Base-by-base conservation (phyloP, 768 basidiomycete species). In the Suillus subluteus region DNA sequence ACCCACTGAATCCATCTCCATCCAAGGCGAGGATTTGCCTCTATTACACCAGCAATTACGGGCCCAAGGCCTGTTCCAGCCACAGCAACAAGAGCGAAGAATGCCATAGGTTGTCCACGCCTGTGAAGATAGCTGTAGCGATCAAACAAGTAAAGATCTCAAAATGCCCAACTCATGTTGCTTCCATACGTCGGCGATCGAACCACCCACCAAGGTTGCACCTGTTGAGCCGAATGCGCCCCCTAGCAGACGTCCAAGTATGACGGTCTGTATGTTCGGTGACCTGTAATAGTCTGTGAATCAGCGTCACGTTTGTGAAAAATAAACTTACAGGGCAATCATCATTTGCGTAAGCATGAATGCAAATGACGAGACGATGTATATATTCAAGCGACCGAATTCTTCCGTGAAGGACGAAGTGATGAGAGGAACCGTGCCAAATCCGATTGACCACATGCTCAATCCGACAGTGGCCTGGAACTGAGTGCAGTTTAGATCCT, bases 1-100 rank as follows among this genome's bases (percentile, higher is more conserved):
- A 91, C 81, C 91, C 91, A 94, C 72, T 91, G 86, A 26, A 94
- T 90, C 90, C 91, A 92, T 23, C 90, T 80, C 90, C 91, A 92
- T 70, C 80, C 81, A 6, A 92, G 74, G 32, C 77, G 78, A 0
- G 80, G 77, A 65, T 86, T 84, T 68, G 84, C 80, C 68, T 91
- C 88, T 32, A 90, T 81, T 85, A 86, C 88, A 32, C 87, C 88
- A 35, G 86, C 84, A 11, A 82, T 75, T 0, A 90, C 73, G 1
- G 91, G 87, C 6, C 88, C 91, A 2, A 91, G 48, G 0, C 86
- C 89, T 1, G 85, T 86, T 1, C 84, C 87, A 3, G 81, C 83
- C 13, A 92, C 75, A 0, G 87, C 88, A 6, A 80, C 79, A 12
- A 87, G 68, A 0, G 89, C 79, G 73, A 92, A 95, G 1, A 90